phyloP scores from a whole-genome alignment of 768 basidiomycete genomes.

The Crepidotus variabilis region DNA sequence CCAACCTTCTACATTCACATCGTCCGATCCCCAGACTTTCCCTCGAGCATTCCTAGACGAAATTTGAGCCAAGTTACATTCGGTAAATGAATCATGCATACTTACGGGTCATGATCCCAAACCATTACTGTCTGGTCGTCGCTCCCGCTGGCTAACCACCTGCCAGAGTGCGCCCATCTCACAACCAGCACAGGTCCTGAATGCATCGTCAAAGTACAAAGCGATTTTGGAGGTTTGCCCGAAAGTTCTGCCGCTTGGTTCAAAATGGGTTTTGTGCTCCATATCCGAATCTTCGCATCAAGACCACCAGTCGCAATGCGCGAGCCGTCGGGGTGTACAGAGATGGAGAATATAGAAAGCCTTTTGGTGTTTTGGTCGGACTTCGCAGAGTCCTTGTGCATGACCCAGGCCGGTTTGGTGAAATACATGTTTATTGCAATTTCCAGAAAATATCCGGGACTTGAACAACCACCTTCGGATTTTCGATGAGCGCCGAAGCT shows the following conservation, averaged over 20 bases:
- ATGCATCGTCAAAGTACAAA: constrained; percentile 92
- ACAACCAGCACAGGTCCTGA: constrained; percentile 90
- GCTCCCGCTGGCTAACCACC: constrained; percentile 93
- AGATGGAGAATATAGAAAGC: constrained; percentile 86
- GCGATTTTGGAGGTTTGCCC: constrained; percentile 74
- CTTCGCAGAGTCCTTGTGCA: constrained; percentile 73
- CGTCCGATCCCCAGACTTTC: constrained; percentile 91
- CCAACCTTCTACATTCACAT: constrained; percentile 97
- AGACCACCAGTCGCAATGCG: constrained; percentile 97
- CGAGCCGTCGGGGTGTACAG: constrained; percentile 94
- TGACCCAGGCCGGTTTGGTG: constrained; percentile 87
- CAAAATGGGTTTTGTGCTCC: constrained; percentile 96
- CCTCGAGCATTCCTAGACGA: constrained; percentile 67
- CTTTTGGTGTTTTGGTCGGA: constrained; percentile 60
- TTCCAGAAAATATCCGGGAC: too few relatives aligned
- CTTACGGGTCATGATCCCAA: constrained; percentile 96
- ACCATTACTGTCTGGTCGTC: constrained; percentile 96
- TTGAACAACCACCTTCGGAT: too few relatives aligned
- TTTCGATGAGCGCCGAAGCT: too few relatives aligned
- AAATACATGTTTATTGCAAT: constrained; percentile 56
- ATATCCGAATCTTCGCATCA: constrained; percentile 94
- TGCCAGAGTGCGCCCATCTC: constrained; percentile 90
- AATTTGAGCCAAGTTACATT: constrained; percentile 4
- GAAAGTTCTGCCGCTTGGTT: constrained; percentile 62
- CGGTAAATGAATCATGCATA: constrained; percentile 15